A percentile compares a stretch with the other conserved stretches of the same genome.
Conservation (phyloP, 2,329 filamentous ascomycete species). For the Thelonectria olida region DNA sequence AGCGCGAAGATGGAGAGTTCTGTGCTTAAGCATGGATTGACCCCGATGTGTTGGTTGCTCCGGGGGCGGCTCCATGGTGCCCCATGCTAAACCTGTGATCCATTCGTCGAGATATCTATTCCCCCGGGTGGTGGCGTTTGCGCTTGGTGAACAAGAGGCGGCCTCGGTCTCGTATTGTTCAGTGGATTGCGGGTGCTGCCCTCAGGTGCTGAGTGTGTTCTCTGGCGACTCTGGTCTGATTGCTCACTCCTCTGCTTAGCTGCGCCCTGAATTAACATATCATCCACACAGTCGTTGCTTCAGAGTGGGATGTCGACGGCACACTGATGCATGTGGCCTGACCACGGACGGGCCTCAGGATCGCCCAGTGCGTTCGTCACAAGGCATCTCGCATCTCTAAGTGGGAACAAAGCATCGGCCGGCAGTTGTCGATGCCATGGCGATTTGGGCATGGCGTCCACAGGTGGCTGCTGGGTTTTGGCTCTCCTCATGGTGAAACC, state of each 20-base stretch:
- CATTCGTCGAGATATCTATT: neutral
- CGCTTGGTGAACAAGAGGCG: neutral
- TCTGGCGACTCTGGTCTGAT: neutral
- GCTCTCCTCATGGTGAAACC: slow-evolving; percentile 11
- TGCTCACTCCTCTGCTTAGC: neutral
- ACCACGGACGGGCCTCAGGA: slow-evolving; percentile 6
- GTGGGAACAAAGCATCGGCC: neutral
- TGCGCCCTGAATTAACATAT: neutral
- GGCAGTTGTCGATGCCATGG: neutral
- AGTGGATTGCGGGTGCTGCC: neutral
- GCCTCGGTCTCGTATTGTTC: neutral
- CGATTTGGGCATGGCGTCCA: neutral
- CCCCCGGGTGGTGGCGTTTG: slow-evolving; percentile 3
- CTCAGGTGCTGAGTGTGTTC: neutral
- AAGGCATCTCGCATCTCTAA: neutral
- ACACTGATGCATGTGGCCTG: neutral
- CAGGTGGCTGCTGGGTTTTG: slow-evolving; percentile 10
- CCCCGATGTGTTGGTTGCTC: slow-evolving; percentile 1
- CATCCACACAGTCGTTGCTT: neutral
- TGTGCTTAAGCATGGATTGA: slow-evolving; percentile 1
- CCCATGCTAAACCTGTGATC: neutral
- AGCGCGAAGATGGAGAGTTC: slow-evolving; percentile 1
- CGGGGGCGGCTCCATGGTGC: neutral
- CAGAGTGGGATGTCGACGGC: neutral
- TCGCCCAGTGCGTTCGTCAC: slow-evolving; percentile 4